Base-by-base conservation (phyloP, 129 eudicot species). In the Deinandra increscens region DNA sequence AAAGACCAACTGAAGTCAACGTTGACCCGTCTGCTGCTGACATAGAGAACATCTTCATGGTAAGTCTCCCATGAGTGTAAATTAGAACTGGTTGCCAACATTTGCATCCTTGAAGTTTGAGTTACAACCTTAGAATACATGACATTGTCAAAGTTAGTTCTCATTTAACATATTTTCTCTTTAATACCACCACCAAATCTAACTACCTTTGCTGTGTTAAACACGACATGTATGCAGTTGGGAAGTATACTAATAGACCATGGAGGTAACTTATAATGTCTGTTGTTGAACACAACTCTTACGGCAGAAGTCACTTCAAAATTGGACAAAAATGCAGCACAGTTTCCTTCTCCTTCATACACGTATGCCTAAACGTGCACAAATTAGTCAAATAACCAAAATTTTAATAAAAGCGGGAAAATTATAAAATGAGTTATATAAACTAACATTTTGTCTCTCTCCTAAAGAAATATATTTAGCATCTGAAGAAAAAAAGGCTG, bases 221-320 rank as follows among this genome's bases (percentile, higher is more conserved):
- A 94, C 75, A 82, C 91, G 15, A 70, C 97, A 71, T 87, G 83
- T 76, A 70, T 87, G 84, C 99, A 94, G 74, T 94, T 89, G 10
- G 97, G 97, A 39, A 94, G 97, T 69, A 94, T 83, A 65, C 99
- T 94, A 38, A 87, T 77, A 9, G 99, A 94, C 99, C 99, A 94
- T 61, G 99, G 96, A 36, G 99, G 99, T 51, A 94, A 70, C 55
- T 85, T 84, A 75, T 87, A 89, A 73, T 85, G 99, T 72, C 39
- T 72, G 66, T 85, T 82, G 15, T 68, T 87, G 70, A 87, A 93
- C 61, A 69, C 70, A 45, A 93, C 95, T 74, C 83, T 87, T n/a
- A 78, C 83, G 10, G 90, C 86, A 42, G 85, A 76, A 37, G 55
- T 77, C 1, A 48, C 72, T 36, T 93, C 83, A 11, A 77, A 83